Conservation (phyloP, 306 rosid species). For the Lathyrus aphaca region DNA sequence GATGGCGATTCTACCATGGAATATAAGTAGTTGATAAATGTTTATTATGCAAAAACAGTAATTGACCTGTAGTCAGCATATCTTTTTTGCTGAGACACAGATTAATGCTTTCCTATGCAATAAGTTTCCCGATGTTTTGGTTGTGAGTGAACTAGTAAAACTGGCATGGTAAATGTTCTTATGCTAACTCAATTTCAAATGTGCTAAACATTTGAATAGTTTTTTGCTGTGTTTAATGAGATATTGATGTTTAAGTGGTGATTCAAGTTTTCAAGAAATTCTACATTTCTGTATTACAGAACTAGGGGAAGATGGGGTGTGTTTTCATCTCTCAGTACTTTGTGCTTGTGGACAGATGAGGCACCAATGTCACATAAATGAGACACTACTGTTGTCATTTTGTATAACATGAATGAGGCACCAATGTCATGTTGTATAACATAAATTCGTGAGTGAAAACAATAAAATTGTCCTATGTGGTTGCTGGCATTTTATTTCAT, state of each 20-base stretch:
- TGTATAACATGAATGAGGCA: slow-evolving; percentile 51
- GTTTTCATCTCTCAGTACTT: slow-evolving; percentile 52
- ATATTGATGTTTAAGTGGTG: slow-evolving; percentile 26
- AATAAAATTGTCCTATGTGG: slow-evolving; percentile 37
- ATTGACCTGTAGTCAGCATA: slow-evolving; percentile 47
- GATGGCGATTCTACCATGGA: slow-evolving; percentile 43
- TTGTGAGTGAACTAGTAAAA: slow-evolving; percentile 35
- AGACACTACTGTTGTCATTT: too few relatives aligned
- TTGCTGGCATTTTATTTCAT: slow-evolving; percentile 21
- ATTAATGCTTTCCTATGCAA: slow-evolving; percentile 41
- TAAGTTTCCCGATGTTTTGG: slow-evolving; percentile 15
- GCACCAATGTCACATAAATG: slow-evolving; percentile 35
- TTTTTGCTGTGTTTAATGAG: slow-evolving; percentile 13
- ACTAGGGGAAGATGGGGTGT: slow-evolving; percentile 57
- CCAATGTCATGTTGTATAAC: slow-evolving; percentile 44
- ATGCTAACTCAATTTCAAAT: slow-evolving; percentile 30
- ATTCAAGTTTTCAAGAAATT: slow-evolving; percentile 42
- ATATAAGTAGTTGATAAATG: slow-evolving; percentile 38
- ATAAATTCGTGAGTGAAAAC: slow-evolving; percentile 42
- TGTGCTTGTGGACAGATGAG: slow-evolving; percentile 69
- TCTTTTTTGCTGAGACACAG: slow-evolving; percentile 45
- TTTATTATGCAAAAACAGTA: slow-evolving; percentile 37
- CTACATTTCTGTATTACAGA: slow-evolving; percentile 61
- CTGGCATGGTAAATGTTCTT: slow-evolving; percentile 31
- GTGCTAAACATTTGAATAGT: slow-evolving; percentile 28